These are phyloP conservation scores for Calonectria fujianensis DNA, from an alignment of 2,329 filamentous ascomycete genomes.

Conservation along the genomic window DNA sequence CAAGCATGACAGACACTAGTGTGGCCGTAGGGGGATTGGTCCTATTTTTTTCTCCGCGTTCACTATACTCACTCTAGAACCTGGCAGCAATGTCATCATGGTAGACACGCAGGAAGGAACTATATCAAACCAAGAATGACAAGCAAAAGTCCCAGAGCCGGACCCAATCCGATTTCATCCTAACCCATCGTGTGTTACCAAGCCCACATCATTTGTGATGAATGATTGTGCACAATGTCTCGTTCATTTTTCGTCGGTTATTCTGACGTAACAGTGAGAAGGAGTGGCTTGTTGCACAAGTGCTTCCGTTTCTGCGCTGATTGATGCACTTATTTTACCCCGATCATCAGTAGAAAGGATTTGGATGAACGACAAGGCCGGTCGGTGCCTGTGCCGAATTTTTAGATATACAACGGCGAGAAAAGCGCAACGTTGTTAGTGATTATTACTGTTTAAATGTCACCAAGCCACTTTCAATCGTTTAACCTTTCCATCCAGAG, in stretches of 20 bases:
- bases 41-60: background rate
- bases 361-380: background rate
- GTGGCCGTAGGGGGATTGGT: background rate
- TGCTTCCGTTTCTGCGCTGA: no score
- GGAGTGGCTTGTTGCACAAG: background rate
- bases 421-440: background rate
- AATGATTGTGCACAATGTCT: background rate
- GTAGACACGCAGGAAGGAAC: background rate
- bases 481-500: conserved; percentile 19
- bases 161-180: background rate
- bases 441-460: background rate
- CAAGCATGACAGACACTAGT: background rate
- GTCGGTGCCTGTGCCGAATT: background rate
- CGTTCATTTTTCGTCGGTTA: background rate
- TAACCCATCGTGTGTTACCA: background rate
- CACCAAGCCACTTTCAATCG: conserved; percentile 17
- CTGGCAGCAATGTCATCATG: background rate
- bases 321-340: background rate
- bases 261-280: background rate
- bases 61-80: background rate
- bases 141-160: background rate
- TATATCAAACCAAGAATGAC: background rate
- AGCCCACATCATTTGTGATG: background rate
- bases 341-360: background rate
- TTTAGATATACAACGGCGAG: conserved; percentile 4